Conservation (phyloP, 306 rosid genomes). For the Oemleria cerasiformis region DNA sequence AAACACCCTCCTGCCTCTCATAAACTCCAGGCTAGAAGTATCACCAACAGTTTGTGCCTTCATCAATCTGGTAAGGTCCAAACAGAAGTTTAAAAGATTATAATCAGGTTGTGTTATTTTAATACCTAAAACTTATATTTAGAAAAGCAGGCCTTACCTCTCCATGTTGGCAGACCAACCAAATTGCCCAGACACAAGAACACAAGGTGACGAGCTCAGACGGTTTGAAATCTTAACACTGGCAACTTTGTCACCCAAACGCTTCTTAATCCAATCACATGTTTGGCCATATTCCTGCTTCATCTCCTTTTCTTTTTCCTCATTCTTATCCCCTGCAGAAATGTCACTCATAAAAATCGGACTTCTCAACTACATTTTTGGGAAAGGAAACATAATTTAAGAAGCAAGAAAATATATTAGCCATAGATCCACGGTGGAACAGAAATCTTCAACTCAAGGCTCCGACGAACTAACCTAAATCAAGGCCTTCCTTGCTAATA, state of each 20-base stretch:
- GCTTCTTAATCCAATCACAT: constrained; percentile 95
- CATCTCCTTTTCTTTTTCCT: constrained; percentile 78
- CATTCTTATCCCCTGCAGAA: constrained; percentile 81
- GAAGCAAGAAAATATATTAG: constrained; percentile 4
- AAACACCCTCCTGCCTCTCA: constrained; percentile 97
- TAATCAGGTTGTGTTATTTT: constrained; percentile 9
- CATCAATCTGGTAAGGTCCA: constrained; percentile 64
- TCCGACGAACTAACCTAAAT: constrained; percentile 55
- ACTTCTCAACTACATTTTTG: not conserved
- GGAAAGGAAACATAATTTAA: constrained; percentile 8
- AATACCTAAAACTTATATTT: constrained; percentile 7
- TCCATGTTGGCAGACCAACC: constrained; percentile 99
- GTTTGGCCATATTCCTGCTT: constrained; percentile 82
- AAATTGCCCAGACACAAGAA: constrained; percentile 89
- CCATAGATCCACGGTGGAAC: not conserved
- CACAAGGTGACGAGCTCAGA: constrained; percentile 91
- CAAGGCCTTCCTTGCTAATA: constrained; percentile 97
- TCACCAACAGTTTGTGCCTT: constrained; percentile 91
- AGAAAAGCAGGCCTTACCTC: constrained; percentile 44
- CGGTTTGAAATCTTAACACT: constrained; percentile 88
- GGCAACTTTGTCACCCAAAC: constrained; percentile 88
- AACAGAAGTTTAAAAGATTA: not conserved
- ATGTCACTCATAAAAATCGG: constrained; percentile 19
- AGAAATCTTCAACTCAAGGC: not conserved
- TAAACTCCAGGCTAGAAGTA: constrained; percentile 78